Evolutionary conservation across 306 rosid genomes (phyloP).

Genomic region (Begonia masoniana): DNA sequence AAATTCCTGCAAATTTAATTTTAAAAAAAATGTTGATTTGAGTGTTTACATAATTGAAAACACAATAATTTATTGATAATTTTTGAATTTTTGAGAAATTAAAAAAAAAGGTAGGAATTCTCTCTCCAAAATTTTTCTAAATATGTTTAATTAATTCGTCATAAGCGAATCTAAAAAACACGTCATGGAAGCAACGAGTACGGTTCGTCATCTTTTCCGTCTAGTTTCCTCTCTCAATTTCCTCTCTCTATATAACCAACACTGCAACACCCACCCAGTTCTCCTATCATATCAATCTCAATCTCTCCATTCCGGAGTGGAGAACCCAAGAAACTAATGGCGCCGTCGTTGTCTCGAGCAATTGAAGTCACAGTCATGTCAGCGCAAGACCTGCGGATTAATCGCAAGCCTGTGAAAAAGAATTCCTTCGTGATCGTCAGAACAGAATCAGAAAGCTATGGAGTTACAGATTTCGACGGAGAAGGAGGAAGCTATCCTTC

Average conservation of each 20-base stretch:
- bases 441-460: constrained; percentile 6
- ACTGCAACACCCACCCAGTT: not conserved
- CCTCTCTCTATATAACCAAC: not conserved
- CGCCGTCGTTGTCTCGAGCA: constrained; percentile 11
- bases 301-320: not conserved
- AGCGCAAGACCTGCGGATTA: constrained; percentile 29
- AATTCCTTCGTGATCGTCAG: constrained; percentile 33
- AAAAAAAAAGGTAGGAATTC: too few species aligned
- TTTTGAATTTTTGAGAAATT: too few species aligned
- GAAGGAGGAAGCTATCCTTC: constrained; percentile 38
- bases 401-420: constrained; percentile 21
- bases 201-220: not conserved
- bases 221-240: not conserved
- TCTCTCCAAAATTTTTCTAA: too few species aligned
- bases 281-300: not conserved
- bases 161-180: too few species aligned
- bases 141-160: too few species aligned
- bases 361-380: constrained; percentile 51
- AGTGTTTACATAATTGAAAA: too few species aligned
- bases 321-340: not conserved
- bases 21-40: too few species aligned
- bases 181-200: constrained; percentile 7
- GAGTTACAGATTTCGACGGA: constrained; percentile 16
- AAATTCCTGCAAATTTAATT: too few species aligned
- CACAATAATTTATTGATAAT: too few species aligned